Evolutionary conservation across 1,139 yeast genomes (phyloP).

Genomic region (Eremothecium coryli): DNA sequence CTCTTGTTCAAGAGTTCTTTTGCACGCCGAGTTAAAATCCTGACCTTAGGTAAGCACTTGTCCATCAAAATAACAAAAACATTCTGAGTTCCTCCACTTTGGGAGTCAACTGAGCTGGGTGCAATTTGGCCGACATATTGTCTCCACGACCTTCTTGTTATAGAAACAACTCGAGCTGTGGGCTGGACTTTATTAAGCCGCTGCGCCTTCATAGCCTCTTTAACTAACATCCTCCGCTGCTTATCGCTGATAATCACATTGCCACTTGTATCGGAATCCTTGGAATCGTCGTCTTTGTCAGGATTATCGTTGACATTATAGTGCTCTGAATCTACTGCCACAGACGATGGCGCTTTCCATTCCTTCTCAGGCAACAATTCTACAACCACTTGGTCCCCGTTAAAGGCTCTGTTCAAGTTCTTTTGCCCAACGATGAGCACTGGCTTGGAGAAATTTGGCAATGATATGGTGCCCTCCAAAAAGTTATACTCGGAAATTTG

Average conservation of each 20-base stretch:
- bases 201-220: constrained; percentile 62
- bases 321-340: constrained; percentile 66
- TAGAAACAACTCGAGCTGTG: constrained; percentile 85
- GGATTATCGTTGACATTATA: constrained; percentile 55
- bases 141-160: constrained; percentile 89
- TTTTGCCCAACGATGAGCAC: constrained; percentile 74
- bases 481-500: constrained; percentile 79
- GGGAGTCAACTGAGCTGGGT: constrained; percentile 59
- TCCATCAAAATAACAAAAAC: constrained; percentile 89
- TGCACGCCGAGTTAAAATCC: constrained; percentile 83
- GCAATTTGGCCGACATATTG: constrained; percentile 92
- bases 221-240: constrained; percentile 65
- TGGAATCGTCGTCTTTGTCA: constrained; percentile 34
- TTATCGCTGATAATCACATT: constrained; percentile 51
- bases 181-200: constrained; percentile 59
- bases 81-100: constrained; percentile 50
- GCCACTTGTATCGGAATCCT: constrained; percentile 22
- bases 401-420: constrained; percentile 80
- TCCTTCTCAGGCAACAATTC: constrained; percentile 77
- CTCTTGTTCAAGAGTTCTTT: constrained; percentile 74
- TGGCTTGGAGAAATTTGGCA: constrained; percentile 72
- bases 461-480: constrained; percentile 75
- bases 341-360: constrained; percentile 82
- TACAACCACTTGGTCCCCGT: constrained; percentile 85
- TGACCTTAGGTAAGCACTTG: constrained; percentile 72